Base-by-base conservation (phyloP, 257 asterid species). In the Anisodus tanguticus region DNA sequence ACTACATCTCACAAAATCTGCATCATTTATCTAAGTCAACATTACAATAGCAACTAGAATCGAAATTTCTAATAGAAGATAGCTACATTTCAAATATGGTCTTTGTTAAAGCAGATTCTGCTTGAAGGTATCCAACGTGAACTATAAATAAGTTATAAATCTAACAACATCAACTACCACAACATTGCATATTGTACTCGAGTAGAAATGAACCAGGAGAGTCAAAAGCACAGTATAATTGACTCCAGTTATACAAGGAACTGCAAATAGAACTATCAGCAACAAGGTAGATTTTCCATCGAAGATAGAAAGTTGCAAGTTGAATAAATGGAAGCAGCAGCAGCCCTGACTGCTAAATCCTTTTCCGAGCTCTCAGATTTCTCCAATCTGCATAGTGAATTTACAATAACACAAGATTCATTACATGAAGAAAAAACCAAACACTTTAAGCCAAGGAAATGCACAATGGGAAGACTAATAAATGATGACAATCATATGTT, bases 301-400 rank as follows among this genome's bases (percentile, higher is more conserved):
- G 98, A 93, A 17, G 88, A 83, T 86, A 93, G 82, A 89, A 88
- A 93, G 87, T 92, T 94, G 97, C 98, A 94, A 0, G 98, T 95
- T 4, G 99, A 93, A 87, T 95, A 95, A 85, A 95, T 91, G 62
- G 99, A 93, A 84, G 98, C 99, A 63, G 99, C 99, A 17, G 98
- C 98, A 39, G 98, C 98, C 81, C 90, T 87, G 64, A 93, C 89
- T 10, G 95, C 96, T 80, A 92, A 87, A 82, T 92, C 95, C 80
- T 85, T 87, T 67, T 91, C 94, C 3, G 89, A 57, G 79, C 66
- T 86, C 71, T 92, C 92, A 4, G 84, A 84, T 71, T 86, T 90
- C 84, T 84, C 90, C 26, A 71, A 69, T 82, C 99, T 94, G 93
- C 90, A 89, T 39, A 77, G 62, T 35, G 76, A 69, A 84, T 47